Evolutionary conservation across 768 basidiomycete species (phyloP).

Genomic region (Lactarius pseudohatsudake): DNA sequence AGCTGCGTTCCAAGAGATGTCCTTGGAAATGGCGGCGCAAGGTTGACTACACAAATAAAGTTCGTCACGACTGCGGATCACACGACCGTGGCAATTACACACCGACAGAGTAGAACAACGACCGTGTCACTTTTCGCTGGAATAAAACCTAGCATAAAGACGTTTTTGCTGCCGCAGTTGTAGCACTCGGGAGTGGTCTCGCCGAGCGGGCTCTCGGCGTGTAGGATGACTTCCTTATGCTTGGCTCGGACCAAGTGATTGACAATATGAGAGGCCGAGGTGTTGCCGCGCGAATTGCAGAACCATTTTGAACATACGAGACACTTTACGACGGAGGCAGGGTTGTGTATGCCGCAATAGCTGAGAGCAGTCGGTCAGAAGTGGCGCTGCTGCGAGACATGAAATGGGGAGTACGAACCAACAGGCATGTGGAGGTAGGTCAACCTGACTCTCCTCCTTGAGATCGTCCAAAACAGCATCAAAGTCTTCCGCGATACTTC

Average conservation of each 20-base stretch:
- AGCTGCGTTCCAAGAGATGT: slow-evolving; percentile 97
- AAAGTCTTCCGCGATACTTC: slow-evolving; percentile 78
- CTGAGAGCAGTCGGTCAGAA: slow-evolving; percentile 41
- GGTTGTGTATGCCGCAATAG: slow-evolving; percentile 98
- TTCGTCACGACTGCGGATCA: slow-evolving; percentile 11
- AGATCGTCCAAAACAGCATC: slow-evolving; percentile 87
- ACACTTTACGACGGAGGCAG: slow-evolving; percentile 95
- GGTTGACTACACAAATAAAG: slow-evolving; percentile 67
- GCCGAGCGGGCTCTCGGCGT: slow-evolving; percentile 91
- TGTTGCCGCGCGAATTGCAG: slow-evolving; percentile 97
- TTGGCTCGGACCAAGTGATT: slow-evolving; percentile 99
- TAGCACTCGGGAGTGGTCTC: slow-evolving; percentile 99
- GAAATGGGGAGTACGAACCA: slow-evolving; percentile 50
- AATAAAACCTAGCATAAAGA: slow-evolving; percentile 99
- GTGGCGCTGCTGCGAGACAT: slow-evolving; percentile 6
- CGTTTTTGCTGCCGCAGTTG: slow-evolving; percentile 98
- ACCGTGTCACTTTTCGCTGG: slow-evolving; percentile 99
- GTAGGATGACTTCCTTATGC: slow-evolving; percentile 97
- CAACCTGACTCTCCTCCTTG: slow-evolving; percentile 75
- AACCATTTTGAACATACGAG: slow-evolving; percentile 94
- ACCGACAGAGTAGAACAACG: slow-evolving; percentile 96
- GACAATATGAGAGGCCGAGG: slow-evolving; percentile 97
- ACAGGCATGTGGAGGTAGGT: slow-evolving; percentile 93
- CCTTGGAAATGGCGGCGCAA: slow-evolving; percentile 94
- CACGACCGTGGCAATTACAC: slow-evolving; percentile 35